These are phyloP conservation scores for Lentinula novae-zelandiae DNA, from an alignment of 1,284 basidiomycete genomes.

Conservation along the genomic window DNA sequence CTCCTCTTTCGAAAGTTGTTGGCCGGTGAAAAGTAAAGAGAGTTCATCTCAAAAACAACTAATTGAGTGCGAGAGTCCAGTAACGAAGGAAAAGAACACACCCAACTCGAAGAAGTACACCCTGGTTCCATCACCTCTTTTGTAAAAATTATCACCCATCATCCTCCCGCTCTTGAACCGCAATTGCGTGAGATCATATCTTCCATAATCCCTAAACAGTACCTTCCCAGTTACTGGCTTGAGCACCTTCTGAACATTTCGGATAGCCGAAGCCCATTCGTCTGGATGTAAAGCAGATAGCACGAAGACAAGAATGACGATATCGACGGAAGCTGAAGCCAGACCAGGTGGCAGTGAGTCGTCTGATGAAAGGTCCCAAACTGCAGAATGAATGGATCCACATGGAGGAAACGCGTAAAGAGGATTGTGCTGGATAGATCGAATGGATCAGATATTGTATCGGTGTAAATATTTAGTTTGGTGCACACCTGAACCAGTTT, in stretches of 20 bases:
- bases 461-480: constrained; percentile 31
- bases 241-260: constrained; percentile 84
- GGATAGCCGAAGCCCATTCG: constrained; percentile 86
- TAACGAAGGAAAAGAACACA: constrained; percentile 26
- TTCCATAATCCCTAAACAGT: constrained; percentile 91
- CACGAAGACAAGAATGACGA: constrained; percentile 93
- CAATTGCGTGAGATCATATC: constrained; percentile 92
- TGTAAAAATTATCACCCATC: constrained; percentile 91
- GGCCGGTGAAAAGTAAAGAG: constrained; percentile 72
- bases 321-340: constrained; percentile 70
- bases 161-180: constrained; percentile 88
- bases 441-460: background rate
- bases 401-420: constrained; percentile 67
- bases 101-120: constrained; percentile 94
- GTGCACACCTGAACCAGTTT: constrained; percentile 69
- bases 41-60: constrained; percentile 65
- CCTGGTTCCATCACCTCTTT: constrained; percentile 93
- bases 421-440: constrained; percentile 40
- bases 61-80: background rate
- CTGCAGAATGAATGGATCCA: constrained; percentile 75
- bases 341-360: constrained; percentile 62
- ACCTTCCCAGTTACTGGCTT: constrained; percentile 81
- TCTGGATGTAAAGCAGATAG: constrained; percentile 90
- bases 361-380: constrained; percentile 87
- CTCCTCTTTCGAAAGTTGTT: background rate